phyloP scores from a whole-genome alignment of 768 basidiomycete genomes.

The Leccinum pellstonianum region DNA sequence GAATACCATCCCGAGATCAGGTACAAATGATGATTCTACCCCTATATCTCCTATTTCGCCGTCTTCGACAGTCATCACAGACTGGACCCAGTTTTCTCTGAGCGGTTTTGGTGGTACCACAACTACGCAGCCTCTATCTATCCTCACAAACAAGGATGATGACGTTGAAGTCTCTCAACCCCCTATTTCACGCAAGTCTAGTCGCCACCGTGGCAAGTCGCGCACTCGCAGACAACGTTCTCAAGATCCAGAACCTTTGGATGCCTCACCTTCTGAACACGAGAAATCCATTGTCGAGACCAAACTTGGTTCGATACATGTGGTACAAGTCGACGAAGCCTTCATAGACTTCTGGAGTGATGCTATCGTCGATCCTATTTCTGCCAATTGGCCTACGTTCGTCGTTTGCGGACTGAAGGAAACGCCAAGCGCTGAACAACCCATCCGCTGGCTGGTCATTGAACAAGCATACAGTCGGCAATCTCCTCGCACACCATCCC shows the following conservation, averaged over 20 bases:
- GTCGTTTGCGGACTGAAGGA: slow-evolving; percentile 67
- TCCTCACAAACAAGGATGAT: slow-evolving; percentile 61
- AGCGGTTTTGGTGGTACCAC: slow-evolving; percentile 56
- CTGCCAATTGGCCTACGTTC: slow-evolving; percentile 65
- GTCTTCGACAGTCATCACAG: slow-evolving; percentile 34
- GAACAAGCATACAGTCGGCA: slow-evolving; percentile 55
- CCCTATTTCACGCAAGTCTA: slow-evolving; percentile 32
- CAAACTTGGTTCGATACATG: slow-evolving; percentile 36
- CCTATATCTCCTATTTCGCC: slow-evolving; percentile 30
- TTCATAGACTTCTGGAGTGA: slow-evolving; percentile 85
- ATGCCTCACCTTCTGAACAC: slow-evolving; percentile 9
- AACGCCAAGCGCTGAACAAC: slow-evolving; percentile 17
- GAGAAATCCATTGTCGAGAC: slow-evolving; percentile 32
- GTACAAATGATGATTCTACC: slow-evolving; percentile 22
- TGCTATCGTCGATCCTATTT: slow-evolving; percentile 65
- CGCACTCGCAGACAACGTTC: slow-evolving; percentile 24
- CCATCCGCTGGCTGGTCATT: slow-evolving; percentile 63
- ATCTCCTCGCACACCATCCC: slow-evolving; percentile 30
- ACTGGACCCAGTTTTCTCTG: slow-evolving; percentile 70
- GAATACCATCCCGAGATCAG: slow-evolving; percentile 8
- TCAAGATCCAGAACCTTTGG: slow-evolving; percentile 17
- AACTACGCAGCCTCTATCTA: slow-evolving; percentile 41
- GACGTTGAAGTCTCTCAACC: slow-evolving; percentile 59
- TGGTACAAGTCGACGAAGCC: slow-evolving; percentile 72
- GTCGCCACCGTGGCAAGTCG: slow-evolving; percentile 33